Evolutionary conservation across 2,329 filamentous ascomycete species (phyloP), one percentile per base, ranked within the genome.

Genomic region (Fusarium sublunatum): DNA sequence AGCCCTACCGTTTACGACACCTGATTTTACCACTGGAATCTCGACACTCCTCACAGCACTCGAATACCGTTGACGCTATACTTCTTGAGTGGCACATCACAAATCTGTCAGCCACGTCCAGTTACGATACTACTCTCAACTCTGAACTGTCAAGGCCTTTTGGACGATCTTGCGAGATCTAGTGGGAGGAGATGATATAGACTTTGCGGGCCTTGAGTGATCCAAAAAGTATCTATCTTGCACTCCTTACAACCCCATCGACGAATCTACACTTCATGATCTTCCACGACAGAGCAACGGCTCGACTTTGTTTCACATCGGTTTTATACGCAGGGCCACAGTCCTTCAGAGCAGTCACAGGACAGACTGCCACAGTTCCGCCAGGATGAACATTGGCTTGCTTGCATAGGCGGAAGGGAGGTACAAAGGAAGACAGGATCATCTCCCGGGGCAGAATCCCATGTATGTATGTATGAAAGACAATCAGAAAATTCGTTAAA

Each of bases 371-470:
- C 22, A 36, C 29, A 50, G 40, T 29, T 51, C 40, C 40, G 35
- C 47, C 40, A 31, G 48, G 19, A 41, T 53, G 38, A n/a, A 29
- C 15, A 28, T 9, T 22, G 25, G 36, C 41, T 45, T 41, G 36
- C 41, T 45, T 41, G 43, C 31, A 47, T 42, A 42, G 41, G 41
- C 53, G 42, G 53, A 57, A 57, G 24, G 31, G 31, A 38, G 38
- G 19, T 24, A 40, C 22, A 29, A 32, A 24, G 34, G 50, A 41
- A 24, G 40, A 34, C 12, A 24, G 43, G 31, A 46, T 46, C 43
- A 46, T 46, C 43, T 46, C 43, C 31, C 31, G 7, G 34, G 24
- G 28, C 36, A 31, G 38, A 24, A 47, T 22, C 15, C 25, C 39
- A 19, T 19, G 19, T 15, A 34, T 48, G 49, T 55, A 54, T 42